Evolutionary conservation across 331 rosid genomes (phyloP), one percentile per base, ranked within the genome.

Genomic region (Malus hybrid): DNA sequence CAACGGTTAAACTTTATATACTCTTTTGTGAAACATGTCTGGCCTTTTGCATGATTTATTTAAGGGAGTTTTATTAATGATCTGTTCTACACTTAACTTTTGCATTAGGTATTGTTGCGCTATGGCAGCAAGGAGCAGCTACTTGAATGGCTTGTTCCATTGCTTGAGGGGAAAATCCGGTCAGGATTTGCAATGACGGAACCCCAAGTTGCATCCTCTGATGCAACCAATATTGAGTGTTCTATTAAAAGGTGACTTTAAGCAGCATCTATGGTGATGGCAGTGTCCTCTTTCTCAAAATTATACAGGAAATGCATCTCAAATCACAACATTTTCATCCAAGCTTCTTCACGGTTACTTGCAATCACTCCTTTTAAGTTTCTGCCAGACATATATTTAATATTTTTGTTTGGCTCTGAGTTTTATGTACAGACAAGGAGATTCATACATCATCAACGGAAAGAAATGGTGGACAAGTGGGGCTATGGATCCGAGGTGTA

Each of bases 391-490:
- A n/a, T 22, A 24, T 72, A 28, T 18, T 54, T 11, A 46, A 33
- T 73, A 28, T 18, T 64, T 12, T 34, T 24, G 39, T 61, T 69
- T 57, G 46, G 31, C 42, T 65, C 24, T 69, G 32, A 69, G 52
- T 70, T 60, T 5, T 14, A 27, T 82, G 69, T 63, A 50, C 78
- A 95, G 99, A 57, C 80, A 90, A 85, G 99, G 93, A 83, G 91
- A 92, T 81, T 83, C 92, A n/a, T 95, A 85, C 76, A 75, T 90
- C 73, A 89, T 95, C 81, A 92, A 89, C 66, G 97, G 97, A 83
- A 90, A 78, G 56, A 95, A 95, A 81, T 95, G 99, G 99, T 95
- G 97, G 97, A 95, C 97, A 64, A 95, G 97, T 69, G 99, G 99
- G 14, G 96, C 99, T 65, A 89, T 95, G 97, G 99, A 95, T 90